phyloP scores from a whole-genome alignment of 148 eudicot species.

The Diospyros kaki region DNA sequence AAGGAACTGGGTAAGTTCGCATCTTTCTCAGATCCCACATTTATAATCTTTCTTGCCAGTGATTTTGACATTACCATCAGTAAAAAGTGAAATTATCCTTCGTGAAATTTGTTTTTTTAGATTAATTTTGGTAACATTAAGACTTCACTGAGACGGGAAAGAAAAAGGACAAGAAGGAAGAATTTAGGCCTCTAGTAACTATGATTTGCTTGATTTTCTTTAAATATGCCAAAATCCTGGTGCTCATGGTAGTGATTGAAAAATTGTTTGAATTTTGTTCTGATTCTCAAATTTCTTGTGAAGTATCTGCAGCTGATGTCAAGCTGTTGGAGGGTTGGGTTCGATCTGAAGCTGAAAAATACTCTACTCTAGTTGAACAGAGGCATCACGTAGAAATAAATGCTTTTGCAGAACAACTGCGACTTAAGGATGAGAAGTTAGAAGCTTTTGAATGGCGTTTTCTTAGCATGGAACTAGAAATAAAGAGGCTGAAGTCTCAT shows the following conservation, averaged over 20 bases:
- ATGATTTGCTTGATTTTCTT: background rate
- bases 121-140: background rate
- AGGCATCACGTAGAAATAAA: constrained; percentile 66
- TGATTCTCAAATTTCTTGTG: constrained; percentile 11
- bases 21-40: background rate
- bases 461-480: constrained; percentile 61
- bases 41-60: background rate
- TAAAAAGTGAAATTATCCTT: too few species aligned
- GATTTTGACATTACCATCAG: background rate
- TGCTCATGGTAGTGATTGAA: background rate
- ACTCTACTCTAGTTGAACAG: constrained; percentile 45
- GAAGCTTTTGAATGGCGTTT: constrained; percentile 68
- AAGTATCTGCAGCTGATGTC: constrained; percentile 36
- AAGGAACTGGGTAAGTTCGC: constrained; percentile 41
- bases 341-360: constrained; percentile 54
- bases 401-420: constrained; percentile 68
- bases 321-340: constrained; percentile 59
- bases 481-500: constrained; percentile 52
- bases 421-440: constrained; percentile 69
- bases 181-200: background rate
- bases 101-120: too few species aligned
- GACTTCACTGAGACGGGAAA: background rate
- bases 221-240: background rate
- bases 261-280: background rate
- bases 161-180: background rate